Evolutionary conservation across 495 filamentous ascomycete species (phyloP).

Genomic region (Lophiostoma macrostomum): DNA sequence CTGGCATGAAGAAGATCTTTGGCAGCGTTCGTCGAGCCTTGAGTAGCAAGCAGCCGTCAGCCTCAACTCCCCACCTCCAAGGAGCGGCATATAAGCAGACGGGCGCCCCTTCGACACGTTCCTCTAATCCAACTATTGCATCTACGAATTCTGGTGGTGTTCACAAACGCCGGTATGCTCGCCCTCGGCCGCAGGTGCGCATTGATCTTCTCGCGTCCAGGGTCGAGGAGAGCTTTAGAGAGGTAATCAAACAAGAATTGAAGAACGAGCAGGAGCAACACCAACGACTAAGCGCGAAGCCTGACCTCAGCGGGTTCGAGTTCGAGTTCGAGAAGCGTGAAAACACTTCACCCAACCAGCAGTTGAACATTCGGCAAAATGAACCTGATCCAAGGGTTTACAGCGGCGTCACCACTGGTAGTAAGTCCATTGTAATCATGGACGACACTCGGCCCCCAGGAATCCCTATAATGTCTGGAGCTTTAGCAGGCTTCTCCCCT

Average conservation of each 20-base stretch:
- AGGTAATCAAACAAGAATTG: slow-evolving; percentile 57
- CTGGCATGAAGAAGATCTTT: slow-evolving; percentile 74
- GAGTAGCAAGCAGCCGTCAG: slow-evolving; percentile 55
- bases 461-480: slow-evolving; percentile 33
- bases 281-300: not conserved
- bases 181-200: slow-evolving; percentile 34
- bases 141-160: slow-evolving; percentile 18
- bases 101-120: slow-evolving; percentile 8
- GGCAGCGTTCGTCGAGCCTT: slow-evolving; percentile 86
- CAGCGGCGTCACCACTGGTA: slow-evolving; percentile 70
- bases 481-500: slow-evolving; percentile 17
- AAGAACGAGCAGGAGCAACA: slow-evolving; percentile 25
- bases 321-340: slow-evolving; percentile 23
- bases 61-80: slow-evolving; percentile 27
- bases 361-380: not conserved
- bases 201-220: slow-evolving; percentile 81
- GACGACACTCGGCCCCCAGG: slow-evolving; percentile 58
- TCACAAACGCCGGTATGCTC: slow-evolving; percentile 28
- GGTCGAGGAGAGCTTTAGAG: slow-evolving; percentile 69
- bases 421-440: slow-evolving; percentile 84
- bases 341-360: slow-evolving; percentile 1
- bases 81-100: slow-evolving; percentile 8
- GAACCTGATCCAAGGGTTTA: slow-evolving; percentile 37
- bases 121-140: slow-evolving; percentile 22
- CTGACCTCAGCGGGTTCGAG: slow-evolving; percentile 21